These are phyloP conservation scores for Aphanomyces euteiches DNA, from an alignment of 352 stramenopile genomes.

Conservation along the genomic window DNA sequence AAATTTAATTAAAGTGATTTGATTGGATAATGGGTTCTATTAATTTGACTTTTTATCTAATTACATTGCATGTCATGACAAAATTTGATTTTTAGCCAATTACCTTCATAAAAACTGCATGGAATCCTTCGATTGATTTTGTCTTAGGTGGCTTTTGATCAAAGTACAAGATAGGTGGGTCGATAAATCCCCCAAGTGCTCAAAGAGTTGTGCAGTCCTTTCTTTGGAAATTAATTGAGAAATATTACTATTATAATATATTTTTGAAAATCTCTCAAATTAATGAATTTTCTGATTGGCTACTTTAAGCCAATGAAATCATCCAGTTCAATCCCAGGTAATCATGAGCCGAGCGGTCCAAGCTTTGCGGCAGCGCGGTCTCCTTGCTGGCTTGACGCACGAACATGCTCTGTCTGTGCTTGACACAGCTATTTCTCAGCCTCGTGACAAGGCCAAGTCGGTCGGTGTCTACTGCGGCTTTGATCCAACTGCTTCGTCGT, in stretches of 20 bases:
- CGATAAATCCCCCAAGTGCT: too few species aligned
- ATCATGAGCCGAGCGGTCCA: slow-evolving; percentile 68
- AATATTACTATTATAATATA: too few species aligned
- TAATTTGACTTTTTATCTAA: too few species aligned
- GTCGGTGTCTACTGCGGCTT: slow-evolving; percentile 85
- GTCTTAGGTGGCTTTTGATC: too few species aligned
- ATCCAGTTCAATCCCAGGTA: slow-evolving; percentile 3
- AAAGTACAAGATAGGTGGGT: too few species aligned
- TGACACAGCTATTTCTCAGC: slow-evolving; percentile 44
- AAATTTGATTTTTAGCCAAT: too few species aligned
- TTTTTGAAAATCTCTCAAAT: too few species aligned
- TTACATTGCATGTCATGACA: too few species aligned
- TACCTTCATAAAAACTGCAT: too few species aligned
- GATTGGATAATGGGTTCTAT: too few species aligned
- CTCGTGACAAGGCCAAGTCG: slow-evolving; percentile 13
- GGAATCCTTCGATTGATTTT: too few species aligned
- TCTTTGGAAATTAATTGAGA: not conserved
- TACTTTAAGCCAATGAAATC: not conserved
- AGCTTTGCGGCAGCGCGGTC: slow-evolving; percentile 56
- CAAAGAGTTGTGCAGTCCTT: not conserved
- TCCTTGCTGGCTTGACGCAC: slow-evolving; percentile 72
- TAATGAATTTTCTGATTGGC: slow-evolving; percentile 6
- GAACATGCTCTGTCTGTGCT: slow-evolving; percentile 51
- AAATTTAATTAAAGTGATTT: too few species aligned
- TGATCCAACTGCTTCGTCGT: slow-evolving; percentile 88